Conservation (phyloP, 179 eudicot genomes). For the Patellifolia procumbens region DNA sequence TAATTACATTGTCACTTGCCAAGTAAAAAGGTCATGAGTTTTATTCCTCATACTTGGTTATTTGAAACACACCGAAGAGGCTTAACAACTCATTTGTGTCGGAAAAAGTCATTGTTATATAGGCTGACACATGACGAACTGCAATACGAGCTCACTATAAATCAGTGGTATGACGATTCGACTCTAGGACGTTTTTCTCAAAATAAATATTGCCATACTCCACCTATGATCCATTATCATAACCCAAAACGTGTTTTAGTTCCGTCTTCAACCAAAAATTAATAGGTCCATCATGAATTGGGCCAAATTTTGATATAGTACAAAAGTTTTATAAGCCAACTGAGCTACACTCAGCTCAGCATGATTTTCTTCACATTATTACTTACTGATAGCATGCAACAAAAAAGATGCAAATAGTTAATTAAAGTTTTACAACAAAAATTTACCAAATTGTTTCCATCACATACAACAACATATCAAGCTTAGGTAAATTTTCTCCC, state of each 20-base stretch:
- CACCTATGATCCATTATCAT: no score
- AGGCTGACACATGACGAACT: no score
- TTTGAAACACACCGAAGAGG: no score
- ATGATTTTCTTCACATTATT: neutral
- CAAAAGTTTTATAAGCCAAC: neutral
- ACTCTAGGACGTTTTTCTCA: no score
- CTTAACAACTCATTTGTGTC: no score
- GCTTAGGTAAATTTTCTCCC: slow-evolving; percentile 3
- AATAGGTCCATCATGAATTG: neutral
- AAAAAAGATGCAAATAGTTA: neutral
- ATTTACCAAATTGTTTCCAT: slow-evolving; percentile 7
- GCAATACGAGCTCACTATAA: no score
- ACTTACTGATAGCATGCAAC: neutral
- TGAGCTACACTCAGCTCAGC: neutral
- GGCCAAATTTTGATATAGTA: neutral
- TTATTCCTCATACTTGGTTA: no score
- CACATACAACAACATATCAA: slow-evolving; percentile 10
- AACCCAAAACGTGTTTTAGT: neutral
- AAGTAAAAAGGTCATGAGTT: no score
- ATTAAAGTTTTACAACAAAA: slow-evolving; percentile 18
- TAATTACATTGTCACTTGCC: no score
- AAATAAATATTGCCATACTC: no score
- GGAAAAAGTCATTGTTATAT: no score
- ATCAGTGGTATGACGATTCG: no score
- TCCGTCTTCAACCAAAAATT: neutral